Evolutionary conservation across 257 asterid genomes (phyloP), one percentile per base, ranked within the genome.

Genomic region (Nicotiana obtusifolia): DNA sequence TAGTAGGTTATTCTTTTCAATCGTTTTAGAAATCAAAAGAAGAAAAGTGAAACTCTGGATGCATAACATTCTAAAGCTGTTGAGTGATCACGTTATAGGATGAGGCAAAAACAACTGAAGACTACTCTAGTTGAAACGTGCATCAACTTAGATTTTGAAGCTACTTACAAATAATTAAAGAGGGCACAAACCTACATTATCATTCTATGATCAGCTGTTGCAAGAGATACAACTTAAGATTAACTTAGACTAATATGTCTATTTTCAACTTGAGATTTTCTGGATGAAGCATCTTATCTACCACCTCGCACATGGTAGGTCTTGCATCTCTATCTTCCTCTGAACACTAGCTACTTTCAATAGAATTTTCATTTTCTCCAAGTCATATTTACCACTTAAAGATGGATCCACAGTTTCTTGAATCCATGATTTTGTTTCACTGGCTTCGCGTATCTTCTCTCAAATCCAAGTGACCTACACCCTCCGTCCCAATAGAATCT

Each of bases 261-360:
- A 10, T 54, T 62, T 54, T 64, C n/a, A 66, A 75, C 65, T 67
- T 28, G 14, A 52, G 7, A 19, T 31, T 64, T 52, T 76, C 54
- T 52, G 52, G 80, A 60, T 64, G 87, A 57, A 88, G 47, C 82
- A 77, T 82, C 26, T 47, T 71, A 71, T 83, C 77, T 49, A 84
- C 83, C 0, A 86, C 91, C 47, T 86, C 83, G 0, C 83, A 62
- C 91, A 88, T 87, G 7, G 83, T 83, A 44, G 88, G 91, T 17
- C 90, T 77, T 7, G 82, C 80, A 82, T 86, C 87, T 59, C 17
- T 49, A 16, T 87, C 85, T 64, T 88, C 91, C 47, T 79, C 76
- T 0, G 79, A 81, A 44, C 91, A 88, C 4, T 64, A 14, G 89
- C 91, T 28, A 86, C 76, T 78, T 81, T 37, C 20, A 85, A 61